phyloP scores from a whole-genome alignment of 2,329 filamentous ascomycete genomes.

The Helotiales sp. region DNA sequence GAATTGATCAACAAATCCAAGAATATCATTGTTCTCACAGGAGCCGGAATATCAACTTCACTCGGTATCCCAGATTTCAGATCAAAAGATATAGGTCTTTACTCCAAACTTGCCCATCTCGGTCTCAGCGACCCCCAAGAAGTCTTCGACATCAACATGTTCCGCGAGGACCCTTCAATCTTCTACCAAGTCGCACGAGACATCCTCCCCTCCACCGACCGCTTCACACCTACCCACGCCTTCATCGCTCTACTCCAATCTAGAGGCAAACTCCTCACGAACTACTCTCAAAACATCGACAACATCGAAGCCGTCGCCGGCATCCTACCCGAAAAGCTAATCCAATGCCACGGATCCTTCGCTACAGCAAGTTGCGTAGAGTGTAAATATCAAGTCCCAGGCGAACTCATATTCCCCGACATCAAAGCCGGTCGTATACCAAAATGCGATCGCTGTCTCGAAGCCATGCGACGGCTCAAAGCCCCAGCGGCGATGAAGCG shows the following conservation, averaged over 20 bases:
- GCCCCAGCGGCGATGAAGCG: slow-evolving; percentile 55
- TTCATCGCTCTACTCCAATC: slow-evolving; percentile 91
- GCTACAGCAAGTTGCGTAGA: slow-evolving; percentile 87
- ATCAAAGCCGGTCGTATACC: slow-evolving; percentile 77
- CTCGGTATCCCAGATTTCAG: slow-evolving; percentile 97
- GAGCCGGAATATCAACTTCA: slow-evolving; percentile 94
- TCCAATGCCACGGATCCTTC: slow-evolving; percentile 97
- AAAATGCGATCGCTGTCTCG: slow-evolving; percentile 70
- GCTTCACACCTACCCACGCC: slow-evolving; percentile 87
- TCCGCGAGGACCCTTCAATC: slow-evolving; percentile 80
- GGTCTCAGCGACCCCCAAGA: slow-evolving; percentile 83
- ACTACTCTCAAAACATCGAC: slow-evolving; percentile 99
- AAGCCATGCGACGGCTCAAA: slow-evolving; percentile 49
- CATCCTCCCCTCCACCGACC: slow-evolving; percentile 78
- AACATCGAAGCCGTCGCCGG: slow-evolving; percentile 89
- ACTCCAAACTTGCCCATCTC: slow-evolving; percentile 78
- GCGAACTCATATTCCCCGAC: slow-evolving; percentile 76
- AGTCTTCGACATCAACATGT: slow-evolving; percentile 88
- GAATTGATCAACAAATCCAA: slow-evolving; percentile 68
- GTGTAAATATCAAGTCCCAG: slow-evolving; percentile 72
- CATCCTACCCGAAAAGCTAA: slow-evolving; percentile 75
- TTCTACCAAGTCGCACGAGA: slow-evolving; percentile 93
- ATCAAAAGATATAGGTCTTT: slow-evolving; percentile 89
- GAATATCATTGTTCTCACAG: slow-evolving; percentile 92
- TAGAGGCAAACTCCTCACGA: slow-evolving; percentile 86